Evolutionary conservation across 2,329 filamentous ascomycete genomes (phyloP).

Genomic region (Didymosphaeria variabile): DNA sequence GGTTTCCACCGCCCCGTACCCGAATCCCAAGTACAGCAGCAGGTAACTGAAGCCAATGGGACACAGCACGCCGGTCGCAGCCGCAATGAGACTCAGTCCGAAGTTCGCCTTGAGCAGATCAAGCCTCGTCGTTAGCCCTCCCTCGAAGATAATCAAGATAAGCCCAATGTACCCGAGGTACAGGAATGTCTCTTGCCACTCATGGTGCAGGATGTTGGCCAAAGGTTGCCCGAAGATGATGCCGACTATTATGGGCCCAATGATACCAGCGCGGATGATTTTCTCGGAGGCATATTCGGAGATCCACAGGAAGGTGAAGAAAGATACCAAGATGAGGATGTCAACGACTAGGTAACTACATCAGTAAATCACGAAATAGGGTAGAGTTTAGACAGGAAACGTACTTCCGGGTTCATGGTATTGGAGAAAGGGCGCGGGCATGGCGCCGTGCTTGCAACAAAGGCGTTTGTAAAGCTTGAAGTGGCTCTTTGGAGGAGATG

Average conservation of each 20-base stretch:
- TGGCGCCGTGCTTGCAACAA: background rate
- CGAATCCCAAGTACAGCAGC: conserved; percentile 55
- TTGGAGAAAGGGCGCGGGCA: conserved; percentile 1
- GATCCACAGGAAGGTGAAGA: conserved; percentile 25
- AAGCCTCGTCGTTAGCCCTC: conserved; percentile 57
- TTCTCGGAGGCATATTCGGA: conserved; percentile 23
- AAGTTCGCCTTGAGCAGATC: conserved; percentile 59
- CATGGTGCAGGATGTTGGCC: conserved; percentile 23
- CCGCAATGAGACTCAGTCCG: conserved; percentile 52
- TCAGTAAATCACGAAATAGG: background rate
- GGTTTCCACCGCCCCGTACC: conserved; percentile 46
- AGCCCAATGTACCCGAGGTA: conserved; percentile 27
- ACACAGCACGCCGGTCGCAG: conserved; percentile 56
- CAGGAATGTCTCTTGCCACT: conserved; percentile 20
- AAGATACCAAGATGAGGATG: conserved; percentile 20
- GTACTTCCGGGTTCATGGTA: conserved; percentile 7
- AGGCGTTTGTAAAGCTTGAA: background rate
- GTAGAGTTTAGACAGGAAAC: background rate
- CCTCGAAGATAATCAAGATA: conserved; percentile 62
- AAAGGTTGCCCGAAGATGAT: conserved; percentile 15
- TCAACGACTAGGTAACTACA: conserved; percentile 14
- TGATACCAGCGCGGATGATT: conserved; percentile 10
- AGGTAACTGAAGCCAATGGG: conserved; percentile 50
- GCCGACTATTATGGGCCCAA: background rate
- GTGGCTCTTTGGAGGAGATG: background rate